Conservation (phyloP, 495 filamentous ascomycete genomes). For the Penicillium malachiteum region DNA sequence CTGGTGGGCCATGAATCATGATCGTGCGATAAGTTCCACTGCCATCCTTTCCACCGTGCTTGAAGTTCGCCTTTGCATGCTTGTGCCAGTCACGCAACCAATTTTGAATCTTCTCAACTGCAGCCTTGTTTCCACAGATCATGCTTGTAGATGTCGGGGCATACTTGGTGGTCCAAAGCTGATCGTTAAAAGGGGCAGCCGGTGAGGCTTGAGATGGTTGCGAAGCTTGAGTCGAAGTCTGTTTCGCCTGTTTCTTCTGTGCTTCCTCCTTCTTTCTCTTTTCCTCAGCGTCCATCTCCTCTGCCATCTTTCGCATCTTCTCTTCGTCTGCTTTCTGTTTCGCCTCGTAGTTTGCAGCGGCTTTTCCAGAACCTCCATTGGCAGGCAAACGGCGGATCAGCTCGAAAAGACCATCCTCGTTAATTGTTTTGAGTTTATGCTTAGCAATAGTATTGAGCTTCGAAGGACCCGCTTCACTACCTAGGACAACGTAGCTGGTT, state of each 20-base stretch:
- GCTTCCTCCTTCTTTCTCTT: slow-evolving; percentile 51
- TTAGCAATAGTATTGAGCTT: slow-evolving; percentile 87
- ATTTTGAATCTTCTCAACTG: slow-evolving; percentile 81
- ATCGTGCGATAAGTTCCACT: slow-evolving; percentile 75
- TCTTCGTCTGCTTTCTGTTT: slow-evolving; percentile 81
- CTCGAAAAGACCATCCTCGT: slow-evolving; percentile 87
- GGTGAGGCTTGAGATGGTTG: slow-evolving; percentile 21
- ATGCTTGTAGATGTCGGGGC: slow-evolving; percentile 78
- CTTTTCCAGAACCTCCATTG: slow-evolving; percentile 81
- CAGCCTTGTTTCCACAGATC: slow-evolving; percentile 92
- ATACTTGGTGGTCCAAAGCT: slow-evolving; percentile 96
- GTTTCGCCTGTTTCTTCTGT: slow-evolving; percentile 38
- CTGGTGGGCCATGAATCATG: slow-evolving; percentile 91
- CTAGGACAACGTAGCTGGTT: slow-evolving; percentile 90
- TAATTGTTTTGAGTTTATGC: slow-evolving; percentile 79
- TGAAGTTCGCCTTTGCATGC: slow-evolving; percentile 70
- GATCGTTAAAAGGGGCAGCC: slow-evolving; percentile 49
- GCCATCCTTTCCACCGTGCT: slow-evolving; percentile 77
- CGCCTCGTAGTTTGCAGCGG: slow-evolving; percentile 76
- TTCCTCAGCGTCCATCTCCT: slow-evolving; percentile 72
- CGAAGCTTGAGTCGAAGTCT: slow-evolving; percentile 16
- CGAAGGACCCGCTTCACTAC: slow-evolving; percentile 85
- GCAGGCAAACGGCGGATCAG: slow-evolving; percentile 82
- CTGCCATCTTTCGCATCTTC: slow-evolving; percentile 72
- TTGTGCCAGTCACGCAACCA: slow-evolving; percentile 86